These are phyloP conservation scores for Orbilia javanica DNA, from an alignment of 2,329 filamentous ascomycete species.

Conservation along the genomic window DNA sequence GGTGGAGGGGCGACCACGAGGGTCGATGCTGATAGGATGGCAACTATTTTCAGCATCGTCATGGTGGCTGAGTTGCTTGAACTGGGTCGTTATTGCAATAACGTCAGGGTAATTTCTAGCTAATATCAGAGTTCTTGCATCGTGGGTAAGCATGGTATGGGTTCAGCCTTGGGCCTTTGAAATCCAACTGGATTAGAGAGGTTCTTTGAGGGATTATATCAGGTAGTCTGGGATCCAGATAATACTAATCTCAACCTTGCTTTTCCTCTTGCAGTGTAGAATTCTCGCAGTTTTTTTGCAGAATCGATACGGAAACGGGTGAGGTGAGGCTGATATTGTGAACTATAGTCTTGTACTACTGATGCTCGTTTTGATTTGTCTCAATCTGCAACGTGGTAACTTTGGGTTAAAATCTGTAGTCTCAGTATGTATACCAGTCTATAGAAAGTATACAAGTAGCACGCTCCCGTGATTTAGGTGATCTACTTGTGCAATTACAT, in stretches of 20 bases:
- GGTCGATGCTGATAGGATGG: conserved; percentile 4
- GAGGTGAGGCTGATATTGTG: not conserved
- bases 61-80: not conserved
- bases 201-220: conserved; percentile 5
- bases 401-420: too few relatives aligned
- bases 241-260: too few relatives aligned
- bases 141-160: too few relatives aligned
- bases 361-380: too few relatives aligned
- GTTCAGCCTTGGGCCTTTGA: too few relatives aligned
- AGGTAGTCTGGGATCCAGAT: too few relatives aligned
- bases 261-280: too few relatives aligned
- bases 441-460: too few relatives aligned
- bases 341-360: not conserved
- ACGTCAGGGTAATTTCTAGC: not conserved
- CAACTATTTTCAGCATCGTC: conserved; percentile 10
- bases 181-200: not conserved
- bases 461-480: too few relatives aligned
- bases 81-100: not conserved
- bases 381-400: too few relatives aligned
- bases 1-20: conserved; percentile 34
- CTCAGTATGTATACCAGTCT: too few relatives aligned
- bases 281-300: not conserved
- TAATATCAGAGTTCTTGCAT: not conserved
- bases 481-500: too few relatives aligned
- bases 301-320: not conserved